Base-by-base conservation (phyloP, 495 filamentous ascomycete genomes). In the Trichoderma gamsii region DNA sequence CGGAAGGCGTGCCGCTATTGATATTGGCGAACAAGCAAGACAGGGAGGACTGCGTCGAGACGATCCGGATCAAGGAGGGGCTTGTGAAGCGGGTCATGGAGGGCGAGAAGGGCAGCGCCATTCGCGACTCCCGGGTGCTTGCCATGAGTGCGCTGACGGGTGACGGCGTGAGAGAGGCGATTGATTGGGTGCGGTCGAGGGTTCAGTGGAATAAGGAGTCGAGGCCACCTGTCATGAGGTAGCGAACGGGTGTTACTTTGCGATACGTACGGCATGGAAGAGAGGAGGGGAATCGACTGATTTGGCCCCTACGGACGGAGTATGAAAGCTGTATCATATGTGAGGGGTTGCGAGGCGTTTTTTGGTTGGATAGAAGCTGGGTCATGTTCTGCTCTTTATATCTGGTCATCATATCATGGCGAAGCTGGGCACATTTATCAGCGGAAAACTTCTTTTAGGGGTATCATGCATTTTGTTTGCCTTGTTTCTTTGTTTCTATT, bases 11-110 rank as follows among this genome's bases (percentile, higher is more conserved):
- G 67, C 95, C 95, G 32, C 83, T 99, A 71, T 80, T 99, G 49
- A 92, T 99, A 61, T 78, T 99, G 70, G 95, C 95, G 51, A 99
- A 99, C 75, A 99, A 99, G 76, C 95, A 99, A 78, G 95, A 99
- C 77, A 82, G 94, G 3, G 95, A 99, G 75, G 96, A 98, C 76
- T 97, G 94, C 72, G 90, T 98, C 61, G 96, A 99, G 82, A 96
- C 97, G 3, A 93, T 97, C 41, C 82, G 92, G 68, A 95, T 98
- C 74, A 99, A 99, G 81, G 95, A 99, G 76, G 94, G 95, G 0
- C 81, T 99, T 23, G 92, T 97, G 59, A 87, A 93, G 75, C 90
- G 89, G 77, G 93, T 97, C 11, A 95, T 98, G 78, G 92, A 98
- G 79, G 93, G 96, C 3, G 92, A 95, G 73, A 90, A 92, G 74